Conservation (phyloP, 2,329 filamentous ascomycete genomes). For the Truncatella angustata region DNA sequence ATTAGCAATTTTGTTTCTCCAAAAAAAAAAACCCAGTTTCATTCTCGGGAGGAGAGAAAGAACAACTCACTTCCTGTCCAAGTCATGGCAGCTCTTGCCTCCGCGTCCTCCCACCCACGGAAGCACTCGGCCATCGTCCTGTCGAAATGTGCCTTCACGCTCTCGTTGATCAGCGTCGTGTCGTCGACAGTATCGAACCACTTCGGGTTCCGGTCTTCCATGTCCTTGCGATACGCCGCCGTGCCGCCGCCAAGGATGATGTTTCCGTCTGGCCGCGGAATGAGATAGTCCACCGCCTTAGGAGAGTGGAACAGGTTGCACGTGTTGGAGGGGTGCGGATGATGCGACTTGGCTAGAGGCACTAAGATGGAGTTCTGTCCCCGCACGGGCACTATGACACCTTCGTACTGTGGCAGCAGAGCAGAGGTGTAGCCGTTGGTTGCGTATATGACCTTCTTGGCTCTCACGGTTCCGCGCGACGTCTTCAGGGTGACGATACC, state of each 20-base stretch:
- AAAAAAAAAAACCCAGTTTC: background rate
- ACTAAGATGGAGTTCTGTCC: conserved; percentile 1
- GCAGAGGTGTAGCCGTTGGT: conserved; percentile 3
- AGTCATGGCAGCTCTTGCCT: background rate
- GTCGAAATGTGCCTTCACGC: conserved; percentile 1
- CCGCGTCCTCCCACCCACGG: conserved; percentile 7
- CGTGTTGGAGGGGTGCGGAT: background rate
- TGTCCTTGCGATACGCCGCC: background rate
- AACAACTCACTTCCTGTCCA: conserved; percentile 5
- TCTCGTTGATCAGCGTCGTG: background rate
- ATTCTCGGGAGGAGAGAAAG: no score
- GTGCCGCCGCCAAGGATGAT: conserved; percentile 3
- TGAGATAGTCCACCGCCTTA: conserved; percentile 1
- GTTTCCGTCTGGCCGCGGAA: conserved; percentile 1
- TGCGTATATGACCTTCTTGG: conserved; percentile 4
- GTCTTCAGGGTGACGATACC: background rate
- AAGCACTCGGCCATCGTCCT: background rate
- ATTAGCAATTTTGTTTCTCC: no score
- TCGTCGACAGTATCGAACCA: conserved; percentile 8
- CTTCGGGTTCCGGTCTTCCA: background rate
- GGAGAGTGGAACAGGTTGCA: background rate
- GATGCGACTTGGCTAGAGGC: background rate
- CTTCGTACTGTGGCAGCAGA: background rate
- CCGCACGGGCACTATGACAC: background rate
- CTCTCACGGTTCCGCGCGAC: background rate